Base-by-base conservation (phyloP, 768 basidiomycete species). In the Lactarius sp. region DNA sequence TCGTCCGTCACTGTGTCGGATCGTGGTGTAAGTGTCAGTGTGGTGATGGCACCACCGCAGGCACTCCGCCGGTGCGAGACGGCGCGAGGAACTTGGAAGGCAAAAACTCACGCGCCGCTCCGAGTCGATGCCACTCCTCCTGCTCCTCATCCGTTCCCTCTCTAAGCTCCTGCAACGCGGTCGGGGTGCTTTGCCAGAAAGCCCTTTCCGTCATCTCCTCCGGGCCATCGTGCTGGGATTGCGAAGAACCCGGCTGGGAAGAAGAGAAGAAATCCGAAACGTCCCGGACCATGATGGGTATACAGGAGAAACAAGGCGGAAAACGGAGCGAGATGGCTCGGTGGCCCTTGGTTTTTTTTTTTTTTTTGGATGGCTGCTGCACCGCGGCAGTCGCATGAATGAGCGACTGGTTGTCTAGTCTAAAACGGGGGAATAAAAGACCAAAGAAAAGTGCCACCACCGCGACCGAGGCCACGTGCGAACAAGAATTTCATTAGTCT, bases 161-260 rank as follows among this genome's bases (percentile, higher is more conserved):
- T 54, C 22, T 53, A 16, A 56, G 47, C 37, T 51, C 6, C 14
- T 62, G 53, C 9, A 62, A 5, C 6, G 12, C 13, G 27, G 54
- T 55, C 47, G 53, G 61, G 8, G 61, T 56, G 31, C 47, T 62
- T 6, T 62, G 46, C 61, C 61, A 62, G 61, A 51, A 62, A 50
- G 47, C 49, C 39, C 60, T 53, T 34, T 61, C 60, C 20, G 47
- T 18, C 13, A 13, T 22, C 16, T 44, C 52, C 16, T 54, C 60
- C 22, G 22, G 20, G 22, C 12, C 22, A 49, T 49, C 22, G 47
- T 22, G 18, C 16, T 12, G 34, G 20, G 36, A n/a, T 18, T 46
- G 44, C 42, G 52, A 61, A 47, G 60, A 47, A 47, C 60, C 37
- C 18, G 52, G 59, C 27, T 54, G 52, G 20, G 42, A 60, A 36